phyloP scores from a whole-genome alignment of 2,329 filamentous ascomycete species.

The Penicillium freii region DNA sequence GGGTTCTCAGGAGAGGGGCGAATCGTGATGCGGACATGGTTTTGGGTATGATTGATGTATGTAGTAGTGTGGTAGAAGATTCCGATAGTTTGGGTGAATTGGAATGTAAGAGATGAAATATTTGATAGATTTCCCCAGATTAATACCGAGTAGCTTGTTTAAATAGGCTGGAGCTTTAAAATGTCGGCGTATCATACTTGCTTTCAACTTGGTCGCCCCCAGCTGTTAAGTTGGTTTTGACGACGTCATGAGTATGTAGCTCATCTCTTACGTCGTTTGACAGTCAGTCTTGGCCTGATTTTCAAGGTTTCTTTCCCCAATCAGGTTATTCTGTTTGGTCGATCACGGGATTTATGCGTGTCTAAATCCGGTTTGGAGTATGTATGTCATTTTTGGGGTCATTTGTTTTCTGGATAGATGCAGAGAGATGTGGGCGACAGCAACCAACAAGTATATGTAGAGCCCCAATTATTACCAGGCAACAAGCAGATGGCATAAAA shows the following conservation, averaged over 20 bases:
- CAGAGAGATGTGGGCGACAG: background rate
- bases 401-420: background rate
- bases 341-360: background rate
- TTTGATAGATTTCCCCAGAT: background rate
- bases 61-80: background rate
- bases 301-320: background rate
- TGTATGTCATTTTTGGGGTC: background rate
- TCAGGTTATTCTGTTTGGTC: background rate
- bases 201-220: conserved; percentile 4
- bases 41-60: background rate
- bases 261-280: conserved; percentile 28
- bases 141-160: background rate
- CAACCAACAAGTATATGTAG: background rate
- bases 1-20: conserved; percentile 26
- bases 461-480: background rate
- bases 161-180: background rate
- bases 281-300: conserved; percentile 15
- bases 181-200: conserved; percentile 15
- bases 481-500: background rate
- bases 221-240: conserved; percentile 5
- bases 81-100: background rate
- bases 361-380: background rate
- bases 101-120: background rate
- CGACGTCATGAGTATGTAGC: conserved; percentile 24
- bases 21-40: conserved; percentile 33